phyloP scores from a whole-genome alignment of 2,329 filamentous ascomycete species.

The Diaporthe humulicola region DNA sequence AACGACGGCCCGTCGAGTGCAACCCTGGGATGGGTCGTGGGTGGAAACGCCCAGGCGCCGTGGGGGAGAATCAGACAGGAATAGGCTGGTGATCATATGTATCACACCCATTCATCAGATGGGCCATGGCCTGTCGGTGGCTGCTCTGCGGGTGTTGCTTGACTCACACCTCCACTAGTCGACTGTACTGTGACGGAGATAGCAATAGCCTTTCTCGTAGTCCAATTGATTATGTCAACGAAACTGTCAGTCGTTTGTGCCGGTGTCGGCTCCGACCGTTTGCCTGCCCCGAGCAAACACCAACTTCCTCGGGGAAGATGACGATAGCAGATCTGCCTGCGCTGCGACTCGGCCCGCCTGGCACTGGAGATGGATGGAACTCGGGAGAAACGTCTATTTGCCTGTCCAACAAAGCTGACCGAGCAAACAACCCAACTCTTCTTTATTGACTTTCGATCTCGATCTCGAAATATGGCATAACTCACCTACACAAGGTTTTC shows the following conservation, averaged over 20 bases:
- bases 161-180: not conserved
- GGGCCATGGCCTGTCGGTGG: not conserved
- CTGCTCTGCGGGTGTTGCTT: not conserved
- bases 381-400: conserved; percentile 2
- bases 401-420: conserved; percentile 5
- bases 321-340: conserved; percentile 29
- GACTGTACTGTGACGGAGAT: not conserved
- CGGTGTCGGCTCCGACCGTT: conserved; percentile 1
- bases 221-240: conserved; percentile 17
- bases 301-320: not conserved
- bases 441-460: rapidly evolving
- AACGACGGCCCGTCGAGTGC: conserved; percentile 24
- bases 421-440: not conserved
- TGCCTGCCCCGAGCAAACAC: conserved; percentile 5
- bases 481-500: not conserved
- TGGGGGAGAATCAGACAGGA: conserved; percentile 14
- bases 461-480: not conserved
- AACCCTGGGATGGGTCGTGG: conserved; percentile 19
- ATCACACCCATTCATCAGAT: conserved; percentile 21
- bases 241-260: not conserved
- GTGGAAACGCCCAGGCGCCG: conserved; percentile 7
- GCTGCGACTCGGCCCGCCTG: not conserved
- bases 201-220: not conserved
- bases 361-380: not conserved
- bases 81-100: not conserved